Base-by-base conservation (phyloP, 768 basidiomycete genomes). In the Mycena rosella region DNA sequence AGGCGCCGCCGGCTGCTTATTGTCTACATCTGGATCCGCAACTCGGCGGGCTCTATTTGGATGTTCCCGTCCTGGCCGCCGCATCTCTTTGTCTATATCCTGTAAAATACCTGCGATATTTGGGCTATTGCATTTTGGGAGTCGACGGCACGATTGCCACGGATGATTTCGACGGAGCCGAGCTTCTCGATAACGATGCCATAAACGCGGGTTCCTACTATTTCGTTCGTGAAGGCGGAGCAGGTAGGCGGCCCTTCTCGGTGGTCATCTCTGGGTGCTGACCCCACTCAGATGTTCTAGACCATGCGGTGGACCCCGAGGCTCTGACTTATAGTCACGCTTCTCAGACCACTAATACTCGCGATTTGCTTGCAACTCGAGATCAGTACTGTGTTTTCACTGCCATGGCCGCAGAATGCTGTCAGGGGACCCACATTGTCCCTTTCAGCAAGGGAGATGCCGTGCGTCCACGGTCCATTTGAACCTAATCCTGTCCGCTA, bases 361-460 rank as follows among this genome's bases (percentile, higher is more conserved):
- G 42, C n/a, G 20, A 2, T 4, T 7, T 32, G 15, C 18, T 62
- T 3, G 29, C 14, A 13, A n/a, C 32, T 34, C 61, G 61, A 34
- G 61, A 62, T 15, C 40, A 17, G 6, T 15, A 15, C n/a, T 62
- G 61, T 24, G 20, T 54, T 2, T 62, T 62, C 24, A 62, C 51
- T 8, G 34, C 44, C 26, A 34, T 13, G 15, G 3, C 18, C 20
- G 11, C 3, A 20, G 13, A 22, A 24, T 24, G 8, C 1, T 62
- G 52, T 15, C 52, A 36, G 36, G 52, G 61, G 5, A 20, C 22
- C 20, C 61, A 62, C 54, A 54, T 62, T 20, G 42, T 62, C 27
- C 61, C 61, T 22, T 62, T 54, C 3, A 42, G 24, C 22, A 53
- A 47, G 34, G 61, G 52, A 20, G 61, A 62, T 18, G 40, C 20